These are phyloP conservation scores for Citrus sp. DNA, from an alignment of 345 rosid genomes.

Conservation along the genomic window DNA sequence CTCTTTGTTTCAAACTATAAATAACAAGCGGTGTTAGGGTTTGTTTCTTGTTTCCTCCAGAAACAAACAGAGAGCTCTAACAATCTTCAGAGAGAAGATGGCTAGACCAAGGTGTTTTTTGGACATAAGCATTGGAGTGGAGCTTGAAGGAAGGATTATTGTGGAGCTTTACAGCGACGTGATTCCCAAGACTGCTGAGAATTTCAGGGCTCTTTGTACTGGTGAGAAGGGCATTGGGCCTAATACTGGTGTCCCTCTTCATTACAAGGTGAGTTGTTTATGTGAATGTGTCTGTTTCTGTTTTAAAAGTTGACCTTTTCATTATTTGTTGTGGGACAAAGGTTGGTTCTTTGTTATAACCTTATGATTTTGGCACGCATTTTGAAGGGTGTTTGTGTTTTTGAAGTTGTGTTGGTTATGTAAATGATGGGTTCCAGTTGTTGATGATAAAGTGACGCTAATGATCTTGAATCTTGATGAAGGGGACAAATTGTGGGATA, in stretches of 20 bases:
- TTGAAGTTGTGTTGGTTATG: neutral
- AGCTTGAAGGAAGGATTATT: conserved; percentile 87
- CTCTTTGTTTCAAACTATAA: conserved; percentile 4
- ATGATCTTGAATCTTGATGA: conserved; percentile 8
- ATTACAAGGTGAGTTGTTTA: conserved; percentile 57
- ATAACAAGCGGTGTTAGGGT: conserved; percentile 20
- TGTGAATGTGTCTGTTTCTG: neutral
- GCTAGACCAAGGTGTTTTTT: conserved; percentile 65
- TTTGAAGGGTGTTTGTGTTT: neutral
- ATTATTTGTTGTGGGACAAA: neutral
- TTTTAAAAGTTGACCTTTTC: neutral
- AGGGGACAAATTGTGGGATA: neutral
- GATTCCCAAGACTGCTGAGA: conserved; percentile 85
- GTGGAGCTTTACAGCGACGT: conserved; percentile 81
- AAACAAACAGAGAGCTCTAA: neutral
- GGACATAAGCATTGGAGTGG: conserved; percentile 88
- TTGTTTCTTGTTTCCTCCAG: neutral
- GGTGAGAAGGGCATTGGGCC: conserved; percentile 94
- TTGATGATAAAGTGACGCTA: conserved; percentile 4
- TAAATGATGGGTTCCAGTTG: conserved; percentile 4
- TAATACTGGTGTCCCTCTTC: conserved; percentile 69
- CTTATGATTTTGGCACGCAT: neutral
- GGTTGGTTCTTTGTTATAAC: neutral
- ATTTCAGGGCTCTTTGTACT: conserved; percentile 91
- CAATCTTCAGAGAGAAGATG: conserved; percentile 28